phyloP scores from a whole-genome alignment of 2,329 filamentous ascomycete genomes.

The Geosmithia putterillii region DNA sequence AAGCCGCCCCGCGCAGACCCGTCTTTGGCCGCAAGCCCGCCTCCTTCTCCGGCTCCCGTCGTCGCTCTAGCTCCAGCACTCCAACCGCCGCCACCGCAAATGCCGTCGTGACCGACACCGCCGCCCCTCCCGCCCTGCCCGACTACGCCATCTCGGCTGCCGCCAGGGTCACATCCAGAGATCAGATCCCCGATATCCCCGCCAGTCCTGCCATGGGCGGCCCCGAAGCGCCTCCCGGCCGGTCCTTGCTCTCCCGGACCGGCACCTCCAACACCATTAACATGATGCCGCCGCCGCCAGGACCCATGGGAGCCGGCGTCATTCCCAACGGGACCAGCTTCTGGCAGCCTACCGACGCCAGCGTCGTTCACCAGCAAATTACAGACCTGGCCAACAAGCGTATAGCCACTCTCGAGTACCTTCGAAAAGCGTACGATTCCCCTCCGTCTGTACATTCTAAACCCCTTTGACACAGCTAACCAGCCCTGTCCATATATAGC shows the following conservation, averaged over 20 bases:
- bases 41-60: conserved; percentile 32
- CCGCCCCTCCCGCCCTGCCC: conserved; percentile 38
- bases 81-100: conserved; percentile 15
- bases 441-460: not conserved
- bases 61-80: conserved; percentile 23
- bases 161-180: conserved; percentile 25
- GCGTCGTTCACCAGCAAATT: conserved; percentile 48
- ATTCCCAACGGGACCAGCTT: conserved; percentile 1
- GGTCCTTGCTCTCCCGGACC: conserved; percentile 31
- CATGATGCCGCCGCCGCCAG: conserved; percentile 10
- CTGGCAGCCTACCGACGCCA: conserved; percentile 31
- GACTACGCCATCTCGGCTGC: conserved; percentile 39
- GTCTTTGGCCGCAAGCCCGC: conserved; percentile 43
- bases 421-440: conserved; percentile 70
- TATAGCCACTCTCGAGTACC: conserved; percentile 86
- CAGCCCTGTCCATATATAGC: conserved; percentile 37
- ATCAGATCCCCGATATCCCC: conserved; percentile 10
- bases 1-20: conserved; percentile 27
- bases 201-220: conserved; percentile 12
- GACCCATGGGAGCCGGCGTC: conserved; percentile 3
- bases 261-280: conserved; percentile 17
- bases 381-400: conserved; percentile 83
- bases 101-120: conserved; percentile 29
- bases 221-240: conserved; percentile 17
- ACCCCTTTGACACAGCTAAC: not conserved